A percentile compares a stretch with the other conserved stretches of the same genome.
These are phyloP conservation scores for Russula emetica DNA, from an alignment of 768 basidiomycete genomes.

Conservation along the genomic window DNA sequence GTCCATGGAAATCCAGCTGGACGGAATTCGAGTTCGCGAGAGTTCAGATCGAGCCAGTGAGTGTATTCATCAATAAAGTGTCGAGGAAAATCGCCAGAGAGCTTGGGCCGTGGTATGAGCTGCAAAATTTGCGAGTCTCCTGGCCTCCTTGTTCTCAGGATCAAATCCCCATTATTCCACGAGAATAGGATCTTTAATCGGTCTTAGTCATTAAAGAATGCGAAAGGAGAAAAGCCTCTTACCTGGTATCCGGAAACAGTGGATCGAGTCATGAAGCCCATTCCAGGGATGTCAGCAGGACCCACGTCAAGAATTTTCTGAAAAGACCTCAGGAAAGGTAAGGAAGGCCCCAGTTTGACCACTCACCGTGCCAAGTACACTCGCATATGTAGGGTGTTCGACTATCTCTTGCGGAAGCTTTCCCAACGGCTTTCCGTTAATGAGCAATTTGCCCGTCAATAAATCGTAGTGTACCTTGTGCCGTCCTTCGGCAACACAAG, in stretches of 20 bases:
- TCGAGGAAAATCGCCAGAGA: conserved; percentile 35
- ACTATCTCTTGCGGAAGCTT: conserved; percentile 38
- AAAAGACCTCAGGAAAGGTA: neutral
- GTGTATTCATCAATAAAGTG: conserved; percentile 33
- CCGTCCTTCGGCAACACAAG: neutral
- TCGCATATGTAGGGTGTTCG: conserved; percentile 35
- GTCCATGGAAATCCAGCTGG: conserved; percentile 34
- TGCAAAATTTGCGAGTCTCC: conserved; percentile 24
- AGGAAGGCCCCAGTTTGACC: neutral
- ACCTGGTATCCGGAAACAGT: conserved; percentile 14
- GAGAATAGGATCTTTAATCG: conserved; percentile 5
- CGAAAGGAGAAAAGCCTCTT: neutral
- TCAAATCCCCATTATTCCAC: neutral
- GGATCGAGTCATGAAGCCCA: conserved; percentile 18
- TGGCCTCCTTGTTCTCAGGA: neutral
- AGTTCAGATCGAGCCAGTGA: conserved; percentile 37
- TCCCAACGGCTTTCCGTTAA: conserved; percentile 41
- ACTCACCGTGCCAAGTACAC: conserved; percentile 37
- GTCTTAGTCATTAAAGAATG: neutral
- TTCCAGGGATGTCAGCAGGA: conserved; percentile 6
- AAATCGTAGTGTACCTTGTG: conserved; percentile 39
- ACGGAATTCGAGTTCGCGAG: conserved; percentile 34
- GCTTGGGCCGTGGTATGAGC: conserved; percentile 34
- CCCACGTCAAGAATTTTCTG: conserved; percentile 15
- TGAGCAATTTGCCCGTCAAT: conserved; percentile 39